phyloP scores from a whole-genome alignment of 2,329 filamentous ascomycete species.

The Fusarium albidum region DNA sequence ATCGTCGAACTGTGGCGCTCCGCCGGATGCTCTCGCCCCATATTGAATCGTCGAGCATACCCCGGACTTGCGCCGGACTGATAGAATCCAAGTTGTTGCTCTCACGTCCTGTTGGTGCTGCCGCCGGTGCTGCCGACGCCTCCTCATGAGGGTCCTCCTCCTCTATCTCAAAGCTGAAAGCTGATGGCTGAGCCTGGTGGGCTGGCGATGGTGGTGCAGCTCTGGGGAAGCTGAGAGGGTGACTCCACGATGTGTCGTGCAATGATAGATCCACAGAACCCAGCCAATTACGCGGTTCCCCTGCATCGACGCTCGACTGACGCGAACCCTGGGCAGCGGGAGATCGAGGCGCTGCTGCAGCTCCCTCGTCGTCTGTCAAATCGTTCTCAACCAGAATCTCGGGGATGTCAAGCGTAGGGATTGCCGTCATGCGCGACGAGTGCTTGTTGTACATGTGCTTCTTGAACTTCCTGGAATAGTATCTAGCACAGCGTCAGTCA shows the following conservation, averaged over 20 bases:
- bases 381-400: slow-evolving; percentile 91
- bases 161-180: slow-evolving; percentile 67
- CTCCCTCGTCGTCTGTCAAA: slow-evolving; percentile 53
- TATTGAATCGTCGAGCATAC: slow-evolving; percentile 86
- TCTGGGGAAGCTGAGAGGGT: slow-evolving; percentile 64
- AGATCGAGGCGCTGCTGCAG: slow-evolving; percentile 32
- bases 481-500: slow-evolving; percentile 52
- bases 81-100: slow-evolving; percentile 48
- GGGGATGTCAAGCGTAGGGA: slow-evolving; percentile 84
- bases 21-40: slow-evolving; percentile 94
- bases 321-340: slow-evolving; percentile 31
- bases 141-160: slow-evolving; percentile 49
- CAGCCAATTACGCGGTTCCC: slow-evolving; percentile 53
- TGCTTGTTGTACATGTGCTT: slow-evolving; percentile 76
- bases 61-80: slow-evolving; percentile 75
- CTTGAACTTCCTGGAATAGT: slow-evolving; percentile 86
- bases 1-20: slow-evolving; percentile 75
- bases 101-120: slow-evolving; percentile 64
- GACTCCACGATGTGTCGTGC: slow-evolving; percentile 45
- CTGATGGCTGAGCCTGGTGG: slow-evolving; percentile 59
- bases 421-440: slow-evolving; percentile 76
- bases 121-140: slow-evolving; percentile 14
- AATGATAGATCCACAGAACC: slow-evolving; percentile 53
- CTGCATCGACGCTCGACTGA: slow-evolving; percentile 41
- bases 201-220: slow-evolving; percentile 51